Evolutionary conservation across 2,329 filamentous ascomycete genomes (phyloP).

Genomic region (Aspergillus aculeatinus): DNA sequence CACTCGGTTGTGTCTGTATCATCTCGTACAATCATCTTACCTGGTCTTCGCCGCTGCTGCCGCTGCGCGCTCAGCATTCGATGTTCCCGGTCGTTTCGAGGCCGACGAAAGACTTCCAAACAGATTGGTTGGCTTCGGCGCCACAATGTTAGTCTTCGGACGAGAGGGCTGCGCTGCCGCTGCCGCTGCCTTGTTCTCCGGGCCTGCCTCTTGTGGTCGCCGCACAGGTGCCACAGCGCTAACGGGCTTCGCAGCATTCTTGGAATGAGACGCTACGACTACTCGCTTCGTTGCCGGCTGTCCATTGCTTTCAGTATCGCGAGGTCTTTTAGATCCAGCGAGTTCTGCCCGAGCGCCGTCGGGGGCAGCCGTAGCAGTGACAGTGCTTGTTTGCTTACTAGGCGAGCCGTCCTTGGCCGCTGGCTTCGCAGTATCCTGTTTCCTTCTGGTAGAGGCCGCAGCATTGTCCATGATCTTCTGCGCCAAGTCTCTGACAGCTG

Average conservation of each 20-base stretch:
- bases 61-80: slow-evolving; percentile 50
- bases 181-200: slow-evolving; percentile 34
- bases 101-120: slow-evolving; percentile 50
- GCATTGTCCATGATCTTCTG: slow-evolving; percentile 56
- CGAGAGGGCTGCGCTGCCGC: slow-evolving; percentile 28
- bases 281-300: slow-evolving; percentile 41
- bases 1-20: neutral
- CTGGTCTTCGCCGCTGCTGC: slow-evolving; percentile 38
- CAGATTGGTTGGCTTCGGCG: slow-evolving; percentile 46
- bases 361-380: slow-evolving; percentile 12
- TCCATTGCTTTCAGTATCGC: slow-evolving; percentile 39
- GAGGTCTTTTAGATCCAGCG: slow-evolving; percentile 39
- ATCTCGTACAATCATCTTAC: slow-evolving; percentile 23
- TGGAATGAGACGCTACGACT: slow-evolving; percentile 36
- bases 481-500: slow-evolving; percentile 55
- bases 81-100: slow-evolving; percentile 52
- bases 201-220: slow-evolving; percentile 22
- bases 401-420: slow-evolving; percentile 37
- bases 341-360: slow-evolving; percentile 23
- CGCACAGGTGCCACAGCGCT: slow-evolving; percentile 30
- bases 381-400: slow-evolving; percentile 17
- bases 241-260: slow-evolving; percentile 29
- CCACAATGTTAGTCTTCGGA: slow-evolving; percentile 40
- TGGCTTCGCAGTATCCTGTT: slow-evolving; percentile 39
- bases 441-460: slow-evolving; percentile 45